Conservation (phyloP, 495 filamentous ascomycete species). For the Hypoxylon rickii region DNA sequence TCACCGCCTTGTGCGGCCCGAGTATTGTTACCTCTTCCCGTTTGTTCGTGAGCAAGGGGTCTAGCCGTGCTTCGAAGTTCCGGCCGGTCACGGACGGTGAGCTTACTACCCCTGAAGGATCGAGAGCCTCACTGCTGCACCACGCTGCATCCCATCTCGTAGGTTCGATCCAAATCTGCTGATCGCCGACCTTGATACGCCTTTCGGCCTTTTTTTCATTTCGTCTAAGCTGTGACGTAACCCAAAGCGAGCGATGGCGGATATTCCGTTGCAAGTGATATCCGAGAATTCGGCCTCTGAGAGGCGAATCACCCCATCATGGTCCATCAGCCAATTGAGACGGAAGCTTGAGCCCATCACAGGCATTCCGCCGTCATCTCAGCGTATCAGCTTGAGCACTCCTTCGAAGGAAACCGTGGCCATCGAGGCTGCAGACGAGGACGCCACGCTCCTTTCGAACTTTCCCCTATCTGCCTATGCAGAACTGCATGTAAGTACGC, state of each 20-base stretch:
- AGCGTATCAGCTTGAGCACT: slow-evolving; percentile 70
- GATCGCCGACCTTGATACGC: slow-evolving; percentile 23
- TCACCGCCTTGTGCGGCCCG: slow-evolving; percentile 26
- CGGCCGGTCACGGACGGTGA: slow-evolving; percentile 3
- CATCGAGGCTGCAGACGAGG: slow-evolving; percentile 70
- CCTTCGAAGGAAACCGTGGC: slow-evolving; percentile 57
- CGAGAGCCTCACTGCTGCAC: slow-evolving; percentile 26
- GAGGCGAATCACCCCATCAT: slow-evolving; percentile 87
- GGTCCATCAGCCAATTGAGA: slow-evolving; percentile 87
- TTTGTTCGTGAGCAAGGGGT: slow-evolving; percentile 6
- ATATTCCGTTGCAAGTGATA: slow-evolving; percentile 83
- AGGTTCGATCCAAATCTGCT: slow-evolving; percentile 5
- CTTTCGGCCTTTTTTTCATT: slow-evolving; percentile 17
- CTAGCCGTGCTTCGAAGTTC: neutral
- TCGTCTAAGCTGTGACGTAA: slow-evolving; percentile 36
- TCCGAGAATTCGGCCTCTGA: slow-evolving; percentile 78
- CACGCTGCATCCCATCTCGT: slow-evolving; percentile 1
- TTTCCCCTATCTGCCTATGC: slow-evolving; percentile 73
- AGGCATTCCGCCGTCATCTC: slow-evolving; percentile 80
- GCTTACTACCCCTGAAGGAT: too few relatives aligned
- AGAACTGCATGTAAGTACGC: slow-evolving; percentile 71
- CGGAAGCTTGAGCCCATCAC: slow-evolving; percentile 91
- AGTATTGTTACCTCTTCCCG: slow-evolving; percentile 4
- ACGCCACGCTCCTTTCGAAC: slow-evolving; percentile 59
- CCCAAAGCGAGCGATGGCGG: slow-evolving; percentile 62